Evolutionary conservation across 73 alveolate species (phyloP).

Genomic region (Durusdinium trenchii): DNA sequence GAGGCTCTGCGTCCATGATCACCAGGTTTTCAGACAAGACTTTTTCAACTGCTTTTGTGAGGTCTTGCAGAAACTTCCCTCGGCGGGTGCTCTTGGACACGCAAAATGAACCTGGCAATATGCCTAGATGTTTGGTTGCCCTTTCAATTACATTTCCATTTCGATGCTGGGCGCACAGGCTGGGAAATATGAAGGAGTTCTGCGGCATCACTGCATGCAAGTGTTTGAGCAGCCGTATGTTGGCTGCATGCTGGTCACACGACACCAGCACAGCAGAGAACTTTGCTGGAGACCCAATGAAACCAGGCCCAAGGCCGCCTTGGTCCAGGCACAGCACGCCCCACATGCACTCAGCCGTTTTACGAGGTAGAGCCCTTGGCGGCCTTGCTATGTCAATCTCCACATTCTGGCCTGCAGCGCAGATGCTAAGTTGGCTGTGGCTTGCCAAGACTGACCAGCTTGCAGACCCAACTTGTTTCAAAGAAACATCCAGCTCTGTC

Average conservation of each 20-base stretch:
- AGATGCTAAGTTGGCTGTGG: slow-evolving; percentile 34
- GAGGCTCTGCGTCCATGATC: slow-evolving; percentile 15
- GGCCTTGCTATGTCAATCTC: not conserved
- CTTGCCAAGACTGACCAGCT: slow-evolving; percentile 53
- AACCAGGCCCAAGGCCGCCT: slow-evolving; percentile 68
- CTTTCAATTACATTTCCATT: slow-evolving; percentile 46
- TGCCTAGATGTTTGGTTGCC: slow-evolving; percentile 25
- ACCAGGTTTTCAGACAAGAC: not conserved
- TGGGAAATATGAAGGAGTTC: not conserved
- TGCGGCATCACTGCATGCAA: not conserved
- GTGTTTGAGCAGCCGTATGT: slow-evolving; percentile 44
- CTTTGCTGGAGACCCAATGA: not conserved
- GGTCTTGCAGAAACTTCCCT: not conserved
- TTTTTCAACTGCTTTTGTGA: slow-evolving; percentile 18
- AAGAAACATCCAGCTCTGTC: not conserved
- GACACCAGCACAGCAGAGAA: slow-evolving; percentile 14
- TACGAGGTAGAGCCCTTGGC: slow-evolving; percentile 20
- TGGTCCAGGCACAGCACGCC: not conserved
- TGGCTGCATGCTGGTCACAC: slow-evolving; percentile 42
- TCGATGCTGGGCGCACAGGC: slow-evolving; percentile 35
- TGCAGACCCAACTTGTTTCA: slow-evolving; percentile 1
- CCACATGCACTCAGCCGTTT: slow-evolving; percentile 33
- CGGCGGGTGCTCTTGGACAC: slow-evolving; percentile 14
- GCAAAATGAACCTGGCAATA: slow-evolving; percentile 45
- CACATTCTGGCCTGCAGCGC: not conserved